These are phyloP conservation scores for Malus sieversii DNA, from an alignment of 306 rosid genomes.

Conservation along the genomic window DNA sequence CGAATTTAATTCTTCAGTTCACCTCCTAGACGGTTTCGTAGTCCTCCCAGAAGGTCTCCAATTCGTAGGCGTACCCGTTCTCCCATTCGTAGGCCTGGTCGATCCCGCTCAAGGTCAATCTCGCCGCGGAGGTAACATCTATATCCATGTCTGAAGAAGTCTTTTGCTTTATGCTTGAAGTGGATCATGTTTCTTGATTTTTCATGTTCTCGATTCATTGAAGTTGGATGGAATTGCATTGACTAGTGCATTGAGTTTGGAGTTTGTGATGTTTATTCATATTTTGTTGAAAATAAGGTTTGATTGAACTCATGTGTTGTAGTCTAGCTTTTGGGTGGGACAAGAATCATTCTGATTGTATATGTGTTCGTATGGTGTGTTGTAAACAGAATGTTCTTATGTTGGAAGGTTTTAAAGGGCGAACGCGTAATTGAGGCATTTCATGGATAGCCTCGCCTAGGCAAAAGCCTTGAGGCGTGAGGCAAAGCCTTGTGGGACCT, in stretches of 20 bases:
- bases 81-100: slow-evolving; percentile 72
- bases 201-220: not conserved
- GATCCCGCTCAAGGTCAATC: slow-evolving; percentile 83
- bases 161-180: not conserved
- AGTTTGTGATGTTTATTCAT: not conserved
- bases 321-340: not conserved
- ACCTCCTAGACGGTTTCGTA: slow-evolving; percentile 81
- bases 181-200: not conserved
- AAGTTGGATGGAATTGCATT: not conserved
- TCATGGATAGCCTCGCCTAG: too few species aligned
- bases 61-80: slow-evolving; percentile 85
- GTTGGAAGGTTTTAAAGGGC: too few species aligned
- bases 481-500: too few species aligned
- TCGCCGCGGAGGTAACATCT: slow-evolving; percentile 79
- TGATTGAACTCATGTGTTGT: not conserved
- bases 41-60: slow-evolving; percentile 99
- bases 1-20: slow-evolving; percentile 36
- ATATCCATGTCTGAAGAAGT: not conserved
- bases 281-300: not conserved
- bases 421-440: too few species aligned
- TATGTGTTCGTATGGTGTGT: too few species aligned
- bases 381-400: too few species aligned
- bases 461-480: too few species aligned
- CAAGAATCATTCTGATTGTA: too few species aligned
- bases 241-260: not conserved